Evolutionary conservation across 1,284 basidiomycete genomes (phyloP), one percentile per base, ranked within the genome.

Genomic region (Rhodotorula sp.): DNA sequence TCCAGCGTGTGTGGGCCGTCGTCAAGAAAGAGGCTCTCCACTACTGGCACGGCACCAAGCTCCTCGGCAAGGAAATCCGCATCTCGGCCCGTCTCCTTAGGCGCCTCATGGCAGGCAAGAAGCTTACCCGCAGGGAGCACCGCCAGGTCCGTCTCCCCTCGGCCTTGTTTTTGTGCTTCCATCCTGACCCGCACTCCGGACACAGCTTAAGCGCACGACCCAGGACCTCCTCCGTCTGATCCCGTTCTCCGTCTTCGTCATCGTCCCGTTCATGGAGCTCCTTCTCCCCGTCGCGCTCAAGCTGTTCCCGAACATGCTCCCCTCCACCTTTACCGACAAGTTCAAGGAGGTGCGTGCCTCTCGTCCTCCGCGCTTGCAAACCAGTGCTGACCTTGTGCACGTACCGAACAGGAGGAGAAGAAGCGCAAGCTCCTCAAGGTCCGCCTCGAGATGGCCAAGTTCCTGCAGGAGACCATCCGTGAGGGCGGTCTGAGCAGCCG

Each of bases 231-330:
- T 99, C 67, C 88, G 97, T 53, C 88, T 99, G 32, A 89, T 99
- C 53, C 96, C 96, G 2, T 99, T 99, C 82, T 88, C 92, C 21
- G 92, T 94, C 63, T 98, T 99, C 83, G 82, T 99, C 71, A 86
- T 98, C 78, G 92, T 99, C 17, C 96, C 97, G 2, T 97, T 97
- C 85, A 98, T 98, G 92, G 97, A 99, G 81, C 82, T 99, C 36
- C 85, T 99, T n/a, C 87, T 99, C 2, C 96, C 97, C 5, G 92
- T 99, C 48, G 94, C 94, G 0, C 87, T 99, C 78, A 97, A 96
- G 82, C 84, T 99, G 62, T 99, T 99, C 87, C 96, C 96, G 37
- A 98, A 94, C 83, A 98, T 99, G 94, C 88, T 99, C 9, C 97
- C 96, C 0, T 95, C 92, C 1, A 99, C 96, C 0, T 99, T 99